Percentiles rank a stretch among this genome's conserved stretches.
Evolutionary conservation across 2,329 filamentous ascomycete species (phyloP).

Genomic region (Neonectria magnoliae): DNA sequence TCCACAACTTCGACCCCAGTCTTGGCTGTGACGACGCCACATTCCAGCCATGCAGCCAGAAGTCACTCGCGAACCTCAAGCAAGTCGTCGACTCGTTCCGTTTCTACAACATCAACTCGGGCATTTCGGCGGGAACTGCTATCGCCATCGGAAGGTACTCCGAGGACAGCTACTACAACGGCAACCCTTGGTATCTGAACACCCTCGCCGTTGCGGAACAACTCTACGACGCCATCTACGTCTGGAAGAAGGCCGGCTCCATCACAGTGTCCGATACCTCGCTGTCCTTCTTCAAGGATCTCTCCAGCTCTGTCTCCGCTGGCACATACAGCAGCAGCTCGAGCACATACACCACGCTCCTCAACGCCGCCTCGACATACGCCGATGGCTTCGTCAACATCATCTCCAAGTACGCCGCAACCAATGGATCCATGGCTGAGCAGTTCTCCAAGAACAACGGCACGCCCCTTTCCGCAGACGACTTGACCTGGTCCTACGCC

Average conservation of each 20-base stretch:
- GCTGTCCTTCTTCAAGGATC: constrained; percentile 75
- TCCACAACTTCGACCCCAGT: constrained; percentile 75
- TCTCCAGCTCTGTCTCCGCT: constrained; percentile 64
- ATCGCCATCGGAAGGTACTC: constrained; percentile 73
- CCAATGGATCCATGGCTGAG: constrained; percentile 73
- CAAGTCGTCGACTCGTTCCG: constrained; percentile 80
- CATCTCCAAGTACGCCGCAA: constrained; percentile 69
- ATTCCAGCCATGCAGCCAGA: constrained; percentile 81
- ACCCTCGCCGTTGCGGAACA: constrained; percentile 83
- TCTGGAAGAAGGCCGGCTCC: constrained; percentile 72
- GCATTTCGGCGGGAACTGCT: constrained; percentile 67
- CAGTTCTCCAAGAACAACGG: constrained; percentile 69
- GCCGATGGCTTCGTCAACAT: constrained; percentile 71
- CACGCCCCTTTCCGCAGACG: constrained; percentile 67
- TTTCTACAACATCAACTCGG: constrained; percentile 75
- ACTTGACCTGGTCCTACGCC: constrained; percentile 80
- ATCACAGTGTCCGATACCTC: constrained; percentile 73
- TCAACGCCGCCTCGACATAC: constrained; percentile 65
- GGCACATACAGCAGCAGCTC: constrained; percentile 69
- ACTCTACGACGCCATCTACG: constrained; percentile 78
- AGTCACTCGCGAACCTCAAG: constrained; percentile 80
- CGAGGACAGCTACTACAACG: constrained; percentile 79
- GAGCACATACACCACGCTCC: constrained; percentile 62
- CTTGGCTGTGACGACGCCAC: constrained; percentile 74
- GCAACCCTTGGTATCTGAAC: constrained; percentile 84